Conservation (phyloP, 352 stramenopile genomes). For the Elongisporangium anandrum region DNA sequence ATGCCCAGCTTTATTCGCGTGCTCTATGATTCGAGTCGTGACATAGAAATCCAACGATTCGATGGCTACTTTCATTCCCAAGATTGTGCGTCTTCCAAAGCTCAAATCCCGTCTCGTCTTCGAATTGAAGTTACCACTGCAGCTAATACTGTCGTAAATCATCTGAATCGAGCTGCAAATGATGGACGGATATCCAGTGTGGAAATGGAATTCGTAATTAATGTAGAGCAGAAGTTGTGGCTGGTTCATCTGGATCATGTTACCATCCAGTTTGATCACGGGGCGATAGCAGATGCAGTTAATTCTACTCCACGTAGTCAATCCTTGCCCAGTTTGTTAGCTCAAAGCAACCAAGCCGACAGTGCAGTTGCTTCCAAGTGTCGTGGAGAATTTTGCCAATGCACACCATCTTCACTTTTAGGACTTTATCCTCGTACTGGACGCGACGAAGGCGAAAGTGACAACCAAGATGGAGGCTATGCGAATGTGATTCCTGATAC, state of each 20-base stretch:
- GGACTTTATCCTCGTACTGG: conserved; percentile 22
- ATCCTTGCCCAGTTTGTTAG: conserved; percentile 48
- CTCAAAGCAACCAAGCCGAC: conserved; percentile 3
- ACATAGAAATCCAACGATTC: conserved; percentile 13
- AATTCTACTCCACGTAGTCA: conserved; percentile 5
- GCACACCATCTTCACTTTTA: conserved; percentile 19
- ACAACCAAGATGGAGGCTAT: conserved; percentile 5
- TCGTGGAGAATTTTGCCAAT: conserved; percentile 62
- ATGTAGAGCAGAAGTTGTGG: conserved; percentile 28
- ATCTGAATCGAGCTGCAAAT: conserved; percentile 11
- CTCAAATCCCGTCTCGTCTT: conserved; percentile 4
- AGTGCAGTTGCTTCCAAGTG: conserved; percentile 24
- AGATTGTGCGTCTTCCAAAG: not conserved
- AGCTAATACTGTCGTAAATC: conserved; percentile 18
- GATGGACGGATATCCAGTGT: conserved; percentile 11
- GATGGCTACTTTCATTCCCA: conserved; percentile 11
- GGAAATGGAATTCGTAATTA: conserved; percentile 30
- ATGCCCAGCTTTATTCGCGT: conserved; percentile 16
- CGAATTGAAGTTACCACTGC: conserved; percentile 24
- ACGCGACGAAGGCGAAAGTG: not conserved
- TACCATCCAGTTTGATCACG: not conserved
- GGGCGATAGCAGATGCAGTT: not conserved
- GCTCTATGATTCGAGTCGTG: conserved; percentile 9
- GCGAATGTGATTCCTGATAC: conserved; percentile 28
- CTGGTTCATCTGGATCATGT: conserved; percentile 28